These are phyloP conservation scores for Fusarium liriodendri DNA, from an alignment of 2,329 filamentous ascomycete species.

Conservation along the genomic window DNA sequence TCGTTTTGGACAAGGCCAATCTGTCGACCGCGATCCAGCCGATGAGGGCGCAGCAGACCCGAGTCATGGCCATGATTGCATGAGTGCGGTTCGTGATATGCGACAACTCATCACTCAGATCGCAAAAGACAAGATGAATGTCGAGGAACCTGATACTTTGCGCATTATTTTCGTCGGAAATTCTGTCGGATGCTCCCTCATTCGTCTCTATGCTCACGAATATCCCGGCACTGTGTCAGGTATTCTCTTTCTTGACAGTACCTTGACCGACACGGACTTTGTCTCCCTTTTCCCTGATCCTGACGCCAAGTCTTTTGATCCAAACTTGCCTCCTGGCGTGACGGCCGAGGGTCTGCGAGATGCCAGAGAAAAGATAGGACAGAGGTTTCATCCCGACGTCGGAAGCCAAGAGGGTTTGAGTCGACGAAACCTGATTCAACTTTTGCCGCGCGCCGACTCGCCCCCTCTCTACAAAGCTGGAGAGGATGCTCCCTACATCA, in stretches of 20 bases:
- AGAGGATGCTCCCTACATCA: constrained; percentile 21
- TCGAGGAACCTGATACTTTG: not conserved
- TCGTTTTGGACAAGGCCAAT: constrained; percentile 66
- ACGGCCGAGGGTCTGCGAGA: constrained; percentile 19
- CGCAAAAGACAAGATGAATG: not conserved
- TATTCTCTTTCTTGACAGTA: constrained; percentile 65
- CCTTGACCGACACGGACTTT: constrained; percentile 68
- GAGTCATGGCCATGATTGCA: constrained; percentile 59
- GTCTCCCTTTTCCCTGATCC: constrained; percentile 67
- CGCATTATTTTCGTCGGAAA: constrained; percentile 30
- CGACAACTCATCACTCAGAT: constrained; percentile 28
- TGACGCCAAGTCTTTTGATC: constrained; percentile 58
- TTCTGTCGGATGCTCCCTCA: constrained; percentile 49
- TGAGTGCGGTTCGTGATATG: constrained; percentile 47
- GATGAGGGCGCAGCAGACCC: constrained; percentile 52
- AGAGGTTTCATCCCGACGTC: constrained; percentile 36
- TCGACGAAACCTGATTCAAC: constrained; percentile 28
- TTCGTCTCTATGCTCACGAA: constrained; percentile 61
- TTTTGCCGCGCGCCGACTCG: constrained; percentile 28
- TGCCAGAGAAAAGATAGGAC: constrained; percentile 10
- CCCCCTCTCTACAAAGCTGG: constrained; percentile 14
- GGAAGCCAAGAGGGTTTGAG: constrained; percentile 36
- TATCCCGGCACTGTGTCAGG: constrained; percentile 59
- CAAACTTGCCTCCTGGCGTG: constrained; percentile 27
- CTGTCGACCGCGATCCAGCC: constrained; percentile 56